Evolutionary conservation across 306 rosid species (phyloP).

Genomic region (Comarum palustre): DNA sequence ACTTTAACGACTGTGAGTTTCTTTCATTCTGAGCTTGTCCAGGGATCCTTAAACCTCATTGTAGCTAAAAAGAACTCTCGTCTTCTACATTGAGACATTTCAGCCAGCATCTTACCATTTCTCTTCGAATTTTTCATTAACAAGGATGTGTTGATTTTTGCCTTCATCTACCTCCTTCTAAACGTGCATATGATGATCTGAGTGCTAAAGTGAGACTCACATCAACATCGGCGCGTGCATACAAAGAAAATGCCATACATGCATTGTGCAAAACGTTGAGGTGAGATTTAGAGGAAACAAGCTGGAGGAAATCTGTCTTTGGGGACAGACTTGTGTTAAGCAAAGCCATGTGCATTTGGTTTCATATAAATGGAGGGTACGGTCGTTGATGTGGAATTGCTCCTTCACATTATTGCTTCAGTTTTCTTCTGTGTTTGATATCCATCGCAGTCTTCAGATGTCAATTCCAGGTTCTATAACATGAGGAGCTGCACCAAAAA

Average conservation of each 20-base stretch:
- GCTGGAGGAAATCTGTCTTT: constrained; percentile 11
- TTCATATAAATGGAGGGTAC: constrained; percentile 20
- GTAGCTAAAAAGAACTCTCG: background rate
- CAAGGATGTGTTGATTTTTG: background rate
- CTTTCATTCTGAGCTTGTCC: background rate
- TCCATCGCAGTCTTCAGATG: constrained; percentile 6
- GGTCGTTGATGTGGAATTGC: constrained; percentile 17
- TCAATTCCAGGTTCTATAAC: constrained; percentile 1
- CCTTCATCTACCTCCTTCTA: too few species aligned
- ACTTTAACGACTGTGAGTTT: background rate
- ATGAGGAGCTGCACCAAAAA: constrained; percentile 1
- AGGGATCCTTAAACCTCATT: background rate
- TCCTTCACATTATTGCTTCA: constrained; percentile 8
- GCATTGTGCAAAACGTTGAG: background rate
- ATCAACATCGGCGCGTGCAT: background rate
- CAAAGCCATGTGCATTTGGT: constrained; percentile 35
- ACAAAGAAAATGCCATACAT: background rate
- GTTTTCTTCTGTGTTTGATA: background rate
- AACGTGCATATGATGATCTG: too few species aligned
- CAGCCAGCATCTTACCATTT: background rate
- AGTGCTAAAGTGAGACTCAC: background rate
- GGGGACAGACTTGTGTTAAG: background rate
- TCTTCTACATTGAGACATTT: background rate
- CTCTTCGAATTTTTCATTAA: background rate
- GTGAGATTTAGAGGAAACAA: constrained; percentile 3